Evolutionary conservation across 2,329 filamentous ascomycete species (phyloP).

Genomic region (Xylariaceae sp.): DNA sequence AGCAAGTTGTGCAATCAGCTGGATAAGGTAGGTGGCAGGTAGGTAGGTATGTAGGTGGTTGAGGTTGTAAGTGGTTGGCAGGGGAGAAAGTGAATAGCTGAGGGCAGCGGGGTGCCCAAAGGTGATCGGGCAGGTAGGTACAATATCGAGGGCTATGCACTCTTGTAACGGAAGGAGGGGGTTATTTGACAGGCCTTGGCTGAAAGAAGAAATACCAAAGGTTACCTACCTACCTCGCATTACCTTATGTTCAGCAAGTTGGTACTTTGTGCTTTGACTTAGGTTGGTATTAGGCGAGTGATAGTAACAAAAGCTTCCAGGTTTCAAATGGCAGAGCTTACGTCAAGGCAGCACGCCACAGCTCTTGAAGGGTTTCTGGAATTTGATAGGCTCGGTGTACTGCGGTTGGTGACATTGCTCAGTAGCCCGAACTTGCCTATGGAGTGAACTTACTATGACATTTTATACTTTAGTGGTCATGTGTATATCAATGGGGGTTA

Average conservation of each 20-base stretch:
- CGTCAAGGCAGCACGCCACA: constrained; percentile 15
- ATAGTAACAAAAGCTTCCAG: no score
- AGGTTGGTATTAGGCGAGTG: no score
- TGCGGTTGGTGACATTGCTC: no score
- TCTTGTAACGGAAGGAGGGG: constrained; percentile 7
- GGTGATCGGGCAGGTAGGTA: no score
- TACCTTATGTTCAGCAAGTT: constrained; percentile 13
- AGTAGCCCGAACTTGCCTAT: no score
- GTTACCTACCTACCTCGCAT: no score
- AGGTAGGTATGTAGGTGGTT: constrained; percentile 3
- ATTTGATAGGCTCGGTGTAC: no score
- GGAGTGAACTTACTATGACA: no score
- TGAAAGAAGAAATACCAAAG: constrained; percentile 22
- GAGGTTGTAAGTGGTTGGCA: constrained; percentile 9
- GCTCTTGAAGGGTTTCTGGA: no score
- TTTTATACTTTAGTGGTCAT: no score
- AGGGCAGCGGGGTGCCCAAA: constrained; percentile 10
- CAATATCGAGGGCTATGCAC: background rate
- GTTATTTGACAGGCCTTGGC: constrained; percentile 14
- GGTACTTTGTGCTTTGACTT: no score
- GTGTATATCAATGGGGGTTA: no score
- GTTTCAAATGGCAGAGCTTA: constrained; percentile 13
- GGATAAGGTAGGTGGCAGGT: constrained; percentile 3
- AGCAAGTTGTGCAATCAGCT: constrained; percentile 4
- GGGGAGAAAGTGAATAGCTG: constrained; percentile 7